Evolutionary conservation across 2,329 filamentous ascomycete genomes (phyloP), one percentile per base, ranked within the genome.

Genomic region (Paraconiothyrium brasiliense): DNA sequence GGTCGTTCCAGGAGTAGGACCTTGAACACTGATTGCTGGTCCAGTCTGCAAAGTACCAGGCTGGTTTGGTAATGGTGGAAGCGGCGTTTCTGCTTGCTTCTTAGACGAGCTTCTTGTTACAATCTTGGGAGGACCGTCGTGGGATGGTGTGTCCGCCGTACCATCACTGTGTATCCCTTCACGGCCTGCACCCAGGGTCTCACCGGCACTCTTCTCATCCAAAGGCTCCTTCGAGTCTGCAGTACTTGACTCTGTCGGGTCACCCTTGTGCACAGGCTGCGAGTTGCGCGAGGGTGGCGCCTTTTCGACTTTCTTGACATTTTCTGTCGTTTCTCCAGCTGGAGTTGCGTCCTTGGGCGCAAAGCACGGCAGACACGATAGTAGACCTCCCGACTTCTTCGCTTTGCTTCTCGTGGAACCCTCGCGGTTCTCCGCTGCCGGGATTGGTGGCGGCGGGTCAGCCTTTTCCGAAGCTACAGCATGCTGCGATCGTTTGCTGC

Each of bases 361-460:
- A 76, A 90, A 92, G 80, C 90, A 92, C 62, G 85, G 87, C 61
- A 92, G 82, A 58, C 92, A 84, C 13, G 80, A 75, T 11, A 84
- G 69, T 35, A 84, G 68, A 16, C 75, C 73, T 24, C 69, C 74
- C 41, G 79, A 80, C 70, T 81, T 82, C 69, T 79, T 82, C 47
- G 75, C 70, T 65, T 80, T 70, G 61, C 76, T 78, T 61, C 80
- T 65, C 66, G 71, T 74, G 50, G 75, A 77, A 27, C 73, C 71
- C 47, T 76, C 71, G 27, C 73, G 74, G 58, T 73, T 70, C 34
- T 73, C 67, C 20, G 72, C 61, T 27, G 71, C 59, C 22, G 74
- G 73, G 3, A 71, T 65, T 16, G 72, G 70, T n/a, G 78, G 71
- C 46, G 72, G 67, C 60, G 74, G 72, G 30, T 76, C 67, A 7